A percentile compares a stretch with the other conserved stretches of the same genome.
phyloP scores from a whole-genome alignment of 208 protist species.

The Jaenimonas drosophilae region DNA sequence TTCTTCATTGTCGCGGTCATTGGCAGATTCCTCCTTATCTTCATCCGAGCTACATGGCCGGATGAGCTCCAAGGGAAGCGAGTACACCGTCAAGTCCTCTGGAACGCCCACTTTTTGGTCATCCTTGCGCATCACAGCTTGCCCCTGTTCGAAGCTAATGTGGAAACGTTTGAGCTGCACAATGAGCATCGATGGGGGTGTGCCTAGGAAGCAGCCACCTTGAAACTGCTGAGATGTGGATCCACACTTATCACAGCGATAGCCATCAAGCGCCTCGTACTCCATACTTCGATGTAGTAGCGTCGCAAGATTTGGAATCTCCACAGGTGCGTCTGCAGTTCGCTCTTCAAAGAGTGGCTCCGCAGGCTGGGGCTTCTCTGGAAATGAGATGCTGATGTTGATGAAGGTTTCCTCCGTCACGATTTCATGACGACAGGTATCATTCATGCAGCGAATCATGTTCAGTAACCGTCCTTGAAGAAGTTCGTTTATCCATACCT shows the following conservation, averaged over 20 bases:
- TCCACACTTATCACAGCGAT: slow-evolving; percentile 57
- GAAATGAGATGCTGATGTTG: slow-evolving; percentile 43
- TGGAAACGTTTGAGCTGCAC: slow-evolving; percentile 74
- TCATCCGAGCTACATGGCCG: too few species aligned
- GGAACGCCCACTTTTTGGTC: slow-evolving; percentile 15
- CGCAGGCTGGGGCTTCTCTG: slow-evolving; percentile 1
- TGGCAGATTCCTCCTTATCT: too few species aligned
- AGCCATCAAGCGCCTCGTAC: slow-evolving; percentile 40
- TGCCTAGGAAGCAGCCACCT: slow-evolving; percentile 48
- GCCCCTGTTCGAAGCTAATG: slow-evolving; percentile 7
- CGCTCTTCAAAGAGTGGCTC: not conserved
- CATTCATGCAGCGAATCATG: slow-evolving; percentile 59
- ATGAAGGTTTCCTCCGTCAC: slow-evolving; percentile 59
- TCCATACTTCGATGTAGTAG: slow-evolving; percentile 28
- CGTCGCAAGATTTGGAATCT: slow-evolving; percentile 7
- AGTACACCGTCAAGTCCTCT: slow-evolving; percentile 14
- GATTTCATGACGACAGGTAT: slow-evolving; percentile 58
- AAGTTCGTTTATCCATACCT: slow-evolving; percentile 61
- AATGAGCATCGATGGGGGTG: slow-evolving; percentile 36
- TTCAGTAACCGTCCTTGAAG: slow-evolving; percentile 63
- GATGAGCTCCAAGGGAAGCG: slow-evolving; percentile 12
- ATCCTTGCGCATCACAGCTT: slow-evolving; percentile 20
- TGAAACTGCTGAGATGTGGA: slow-evolving; percentile 26
- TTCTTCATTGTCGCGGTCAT: too few species aligned
- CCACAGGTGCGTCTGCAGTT: not conserved